Conservation (phyloP, 2,329 filamentous ascomycete genomes). For the Penicillium sp. region DNA sequence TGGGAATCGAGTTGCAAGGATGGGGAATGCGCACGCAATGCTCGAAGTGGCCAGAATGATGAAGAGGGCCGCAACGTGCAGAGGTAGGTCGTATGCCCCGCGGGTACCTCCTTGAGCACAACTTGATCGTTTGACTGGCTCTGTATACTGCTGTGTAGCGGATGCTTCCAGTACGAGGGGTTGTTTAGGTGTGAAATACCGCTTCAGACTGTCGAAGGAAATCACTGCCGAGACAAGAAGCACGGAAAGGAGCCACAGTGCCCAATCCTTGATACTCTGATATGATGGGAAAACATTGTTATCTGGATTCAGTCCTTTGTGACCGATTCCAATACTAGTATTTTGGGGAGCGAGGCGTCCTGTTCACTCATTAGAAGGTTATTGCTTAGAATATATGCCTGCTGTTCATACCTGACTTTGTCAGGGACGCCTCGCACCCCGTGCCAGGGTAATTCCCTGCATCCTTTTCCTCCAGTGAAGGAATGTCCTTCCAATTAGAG, state of each 20-base stretch:
- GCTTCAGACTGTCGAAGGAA: slow-evolving; percentile 18
- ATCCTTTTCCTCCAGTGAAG: neutral
- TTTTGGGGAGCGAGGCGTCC: slow-evolving; percentile 21
- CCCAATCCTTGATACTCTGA: slow-evolving; percentile 21
- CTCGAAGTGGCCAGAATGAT: slow-evolving; percentile 56
- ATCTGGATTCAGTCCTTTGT: neutral
- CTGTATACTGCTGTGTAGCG: neutral
- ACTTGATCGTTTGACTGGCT: slow-evolving; percentile 18
- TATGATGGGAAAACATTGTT: slow-evolving; percentile 6
- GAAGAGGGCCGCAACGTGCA: slow-evolving; percentile 64
- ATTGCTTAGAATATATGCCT: neutral
- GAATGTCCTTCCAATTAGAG: slow-evolving; percentile 3
- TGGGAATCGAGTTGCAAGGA: slow-evolving; percentile 60
- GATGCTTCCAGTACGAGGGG: neutral
- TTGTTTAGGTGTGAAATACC: slow-evolving; percentile 6
- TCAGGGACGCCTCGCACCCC: slow-evolving; percentile 26
- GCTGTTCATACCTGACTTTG: slow-evolving; percentile 26
- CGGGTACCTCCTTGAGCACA: slow-evolving; percentile 27
- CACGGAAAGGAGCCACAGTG: slow-evolving; percentile 28
- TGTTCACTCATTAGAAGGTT: slow-evolving; percentile 5
- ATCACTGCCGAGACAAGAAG: slow-evolving; percentile 23
- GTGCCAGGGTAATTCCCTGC: slow-evolving; percentile 1
- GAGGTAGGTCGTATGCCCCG: slow-evolving; percentile 56
- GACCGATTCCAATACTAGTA: slow-evolving; percentile 3
- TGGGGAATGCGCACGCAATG: slow-evolving; percentile 64